Evolutionary conservation across 441 rosid species (phyloP).

Genomic region (Francoa sonchifolia): DNA sequence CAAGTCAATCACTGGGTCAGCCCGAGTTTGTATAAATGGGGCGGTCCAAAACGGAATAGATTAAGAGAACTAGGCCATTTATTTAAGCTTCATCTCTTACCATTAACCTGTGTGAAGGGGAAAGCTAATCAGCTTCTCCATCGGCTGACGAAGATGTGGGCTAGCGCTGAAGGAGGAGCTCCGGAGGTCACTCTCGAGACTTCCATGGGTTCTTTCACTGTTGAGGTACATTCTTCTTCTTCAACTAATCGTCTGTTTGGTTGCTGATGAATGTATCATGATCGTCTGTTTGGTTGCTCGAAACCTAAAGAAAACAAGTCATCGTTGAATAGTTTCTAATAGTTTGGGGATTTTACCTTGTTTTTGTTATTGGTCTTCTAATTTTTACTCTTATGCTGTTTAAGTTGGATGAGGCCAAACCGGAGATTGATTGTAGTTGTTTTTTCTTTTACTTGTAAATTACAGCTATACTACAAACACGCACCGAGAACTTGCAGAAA

Average conservation of each 20-base stretch:
- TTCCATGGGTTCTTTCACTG: slow-evolving; percentile 83
- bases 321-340: neutral
- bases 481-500: slow-evolving; percentile 94
- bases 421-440: fast-evolving
- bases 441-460: neutral
- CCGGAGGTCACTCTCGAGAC: slow-evolving; percentile 93
- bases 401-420: neutral
- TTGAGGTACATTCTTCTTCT: slow-evolving; percentile 42
- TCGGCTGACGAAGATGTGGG: slow-evolving; percentile 40
- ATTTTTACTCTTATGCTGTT: neutral
- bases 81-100: no score
- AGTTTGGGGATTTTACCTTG: neutral
- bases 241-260: neutral
- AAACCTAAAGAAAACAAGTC: neutral
- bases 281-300: neutral
- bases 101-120: slow-evolving; percentile 2
- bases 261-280: no score
- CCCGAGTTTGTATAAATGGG: no score
- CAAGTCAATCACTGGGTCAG: no score
- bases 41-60: no score
- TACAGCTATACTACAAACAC: slow-evolving; percentile 77
- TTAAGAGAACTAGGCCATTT: no score
- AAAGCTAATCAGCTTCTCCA: neutral
- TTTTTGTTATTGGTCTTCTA: neutral
- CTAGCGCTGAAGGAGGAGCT: slow-evolving; percentile 66